Conservation (phyloP, 164 flowering plant genomes). For the Aristolochia contorta region DNA sequence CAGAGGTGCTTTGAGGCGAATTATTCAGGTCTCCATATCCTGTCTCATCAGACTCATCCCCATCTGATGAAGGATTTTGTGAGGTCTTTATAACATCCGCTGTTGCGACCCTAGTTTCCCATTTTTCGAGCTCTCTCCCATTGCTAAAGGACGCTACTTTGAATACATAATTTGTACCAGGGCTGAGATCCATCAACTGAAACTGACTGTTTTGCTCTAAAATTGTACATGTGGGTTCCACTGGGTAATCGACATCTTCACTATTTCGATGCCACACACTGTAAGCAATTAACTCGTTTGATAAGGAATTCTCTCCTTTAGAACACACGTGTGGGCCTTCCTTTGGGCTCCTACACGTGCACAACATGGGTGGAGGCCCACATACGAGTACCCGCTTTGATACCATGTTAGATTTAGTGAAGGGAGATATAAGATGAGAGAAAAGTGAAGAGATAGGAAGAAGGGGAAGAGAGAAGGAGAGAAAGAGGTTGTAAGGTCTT, state of each 20-base stretch:
- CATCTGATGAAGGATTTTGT: constrained; percentile 91
- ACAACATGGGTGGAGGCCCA: no score
- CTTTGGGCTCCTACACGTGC: no score
- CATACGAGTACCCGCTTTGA: no score
- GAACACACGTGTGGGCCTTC: no score
- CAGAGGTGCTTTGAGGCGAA: constrained; percentile 19
- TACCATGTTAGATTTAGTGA: no score
- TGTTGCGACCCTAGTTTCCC: constrained; percentile 42
- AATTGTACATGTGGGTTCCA: constrained; percentile 51
- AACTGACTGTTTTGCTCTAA: constrained; percentile 39
- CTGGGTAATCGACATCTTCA: constrained; percentile 35
- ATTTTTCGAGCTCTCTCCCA: constrained; percentile 31
- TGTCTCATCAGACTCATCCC: constrained; percentile 64
- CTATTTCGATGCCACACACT: constrained; percentile 71
- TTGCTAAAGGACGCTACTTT: constrained; percentile 40
- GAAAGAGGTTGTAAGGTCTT: no score
- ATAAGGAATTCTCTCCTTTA: constrained; percentile 19
- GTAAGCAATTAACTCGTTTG: constrained; percentile 22
- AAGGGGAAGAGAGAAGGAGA: no score
- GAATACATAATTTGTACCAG: constrained; percentile 58
- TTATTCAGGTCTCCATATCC: constrained; percentile 27
- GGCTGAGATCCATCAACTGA: constrained; percentile 38
- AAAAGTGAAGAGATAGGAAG: no score
- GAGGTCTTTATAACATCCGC: constrained; percentile 22
- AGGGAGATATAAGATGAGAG: no score